Percentiles rank a stretch among this genome's conserved stretches.
phyloP scores from a whole-genome alignment of 345 rosid species.

The Lagerstroemia speciosa region DNA sequence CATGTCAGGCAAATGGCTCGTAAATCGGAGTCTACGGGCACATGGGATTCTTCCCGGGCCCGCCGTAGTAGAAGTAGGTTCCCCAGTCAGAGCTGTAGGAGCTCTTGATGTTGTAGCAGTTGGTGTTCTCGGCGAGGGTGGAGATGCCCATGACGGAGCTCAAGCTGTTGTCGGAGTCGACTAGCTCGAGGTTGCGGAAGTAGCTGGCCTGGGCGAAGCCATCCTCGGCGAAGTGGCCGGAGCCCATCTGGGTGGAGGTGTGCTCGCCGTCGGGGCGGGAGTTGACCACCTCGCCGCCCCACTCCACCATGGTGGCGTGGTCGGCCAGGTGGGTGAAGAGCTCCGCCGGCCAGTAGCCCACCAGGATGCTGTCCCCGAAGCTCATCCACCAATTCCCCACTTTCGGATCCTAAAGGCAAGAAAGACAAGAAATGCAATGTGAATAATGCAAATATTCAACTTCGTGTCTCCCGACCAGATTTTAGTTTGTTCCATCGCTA shows the following conservation, averaged over 20 bases:
- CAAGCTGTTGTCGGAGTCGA: conserved; percentile 81
- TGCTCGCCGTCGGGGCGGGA: conserved; percentile 74
- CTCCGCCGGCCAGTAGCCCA: conserved; percentile 98
- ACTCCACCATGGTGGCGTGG: conserved; percentile 90
- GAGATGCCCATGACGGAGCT: conserved; percentile 50
- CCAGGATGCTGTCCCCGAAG: conserved; percentile 69
- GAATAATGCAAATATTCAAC: neutral
- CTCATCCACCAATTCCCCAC: conserved; percentile 98
- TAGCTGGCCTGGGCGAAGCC: conserved; percentile 87
- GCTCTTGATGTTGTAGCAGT: conserved; percentile 79
- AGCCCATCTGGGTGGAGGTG: conserved; percentile 95
- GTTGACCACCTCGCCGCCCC: conserved; percentile 98
- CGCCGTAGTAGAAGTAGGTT: conserved; percentile 84
- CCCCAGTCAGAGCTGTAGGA: conserved; percentile 83
- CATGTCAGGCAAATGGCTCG: neutral
- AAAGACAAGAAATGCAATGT: neutral
- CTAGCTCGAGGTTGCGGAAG: conserved; percentile 77
- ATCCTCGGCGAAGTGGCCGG: conserved; percentile 75
- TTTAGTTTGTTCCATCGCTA: too few relatives aligned
- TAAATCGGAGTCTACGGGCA: conserved; percentile 34
- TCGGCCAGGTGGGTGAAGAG: conserved; percentile 78
- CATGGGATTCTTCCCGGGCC: conserved; percentile 69
- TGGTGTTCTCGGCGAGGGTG: conserved; percentile 76
- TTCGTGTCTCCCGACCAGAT: neutral
- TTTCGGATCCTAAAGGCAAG: conserved; percentile 58